Conservation (phyloP, 192 early-diverging fungal species). For the Funneliformis geosporum region DNA sequence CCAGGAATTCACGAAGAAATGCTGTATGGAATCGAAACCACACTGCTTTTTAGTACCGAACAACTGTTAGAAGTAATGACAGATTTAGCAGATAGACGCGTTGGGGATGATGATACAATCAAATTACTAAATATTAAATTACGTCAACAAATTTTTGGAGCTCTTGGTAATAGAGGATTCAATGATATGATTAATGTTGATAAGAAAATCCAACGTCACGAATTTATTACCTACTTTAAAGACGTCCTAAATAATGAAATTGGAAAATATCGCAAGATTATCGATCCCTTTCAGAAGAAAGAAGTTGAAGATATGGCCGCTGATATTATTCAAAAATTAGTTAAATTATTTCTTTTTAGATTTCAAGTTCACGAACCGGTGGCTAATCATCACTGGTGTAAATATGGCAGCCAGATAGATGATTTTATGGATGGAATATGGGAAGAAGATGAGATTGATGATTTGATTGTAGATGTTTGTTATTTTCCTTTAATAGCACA, state of each 20-base stretch:
- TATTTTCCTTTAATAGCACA: not conserved
- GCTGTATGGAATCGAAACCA: not conserved
- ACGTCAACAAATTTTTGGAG: not conserved
- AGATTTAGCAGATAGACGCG: not conserved
- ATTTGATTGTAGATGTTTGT: not conserved
- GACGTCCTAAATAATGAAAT: not conserved
- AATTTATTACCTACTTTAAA: too few species aligned
- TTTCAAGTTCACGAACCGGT: constrained; percentile 12
- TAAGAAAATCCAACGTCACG: not conserved
- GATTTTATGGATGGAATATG: not conserved
- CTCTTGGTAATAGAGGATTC: not conserved
- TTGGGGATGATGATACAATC: not conserved
- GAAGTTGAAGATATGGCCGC: not conserved
- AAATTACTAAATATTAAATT: not conserved
- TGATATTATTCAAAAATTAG: not conserved
- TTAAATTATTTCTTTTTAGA: not conserved
- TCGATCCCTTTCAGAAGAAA: not conserved
- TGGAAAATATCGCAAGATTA: not conserved
- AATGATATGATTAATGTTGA: not conserved
- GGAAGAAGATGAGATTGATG: not conserved
- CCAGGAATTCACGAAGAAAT: too few species aligned
- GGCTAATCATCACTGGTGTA: too few species aligned
- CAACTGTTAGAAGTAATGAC: not conserved
- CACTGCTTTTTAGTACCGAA: not conserved
- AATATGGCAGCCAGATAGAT: too few species aligned